Base-by-base conservation (phyloP, 306 rosid genomes). In the Corylus heterophylla region DNA sequence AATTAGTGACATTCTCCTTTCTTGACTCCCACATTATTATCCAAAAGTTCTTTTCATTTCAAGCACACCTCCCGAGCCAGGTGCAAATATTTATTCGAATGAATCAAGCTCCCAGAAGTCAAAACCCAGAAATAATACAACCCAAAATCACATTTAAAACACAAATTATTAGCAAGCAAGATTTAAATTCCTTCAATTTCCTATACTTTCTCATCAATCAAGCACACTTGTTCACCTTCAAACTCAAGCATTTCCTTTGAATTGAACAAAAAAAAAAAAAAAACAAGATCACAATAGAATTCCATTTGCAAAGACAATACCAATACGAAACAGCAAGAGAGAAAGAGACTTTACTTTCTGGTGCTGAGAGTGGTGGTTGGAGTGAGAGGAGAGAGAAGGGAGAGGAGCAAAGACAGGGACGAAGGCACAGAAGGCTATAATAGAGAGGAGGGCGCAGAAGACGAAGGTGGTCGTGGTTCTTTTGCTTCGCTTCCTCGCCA, bases 321-420 rank as follows among this genome's bases (percentile, higher is more conserved):
- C 25, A 68, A 42, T 27, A 42, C 13, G 50, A 68, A 27, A 68
- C 49, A 67, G 51, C 3, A 8, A 39, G 8, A 67, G 51, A 11
- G 72, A 39, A 3, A 67, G 27, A 3, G 18, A 44, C 27, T 49
- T 44, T 42, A 68, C 72, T 42, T 68, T 68, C 72, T 68, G 9
- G 50, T 18, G 72, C 25, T 5, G 72, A 68, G 72, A 68, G 72
- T 9, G 52, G 4, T 20, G 25, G 48, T n/a, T 44, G 14, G 3
- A 9, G 72, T 42, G 29, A 67, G 72, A 42, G 72, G 72, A 42
- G 13, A 68, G 51, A 68, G 72, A 68, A 42, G 72, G 72, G 49
- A 68, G 51, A 68, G 52, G 72, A 42, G 72, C 52, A 68, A 68
- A 68, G 29, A n/a, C 72, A 68, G 72, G 72, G 52, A 68, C 51